Conservation (phyloP, 495 filamentous ascomycete genomes). For the Letharia lupina region DNA sequence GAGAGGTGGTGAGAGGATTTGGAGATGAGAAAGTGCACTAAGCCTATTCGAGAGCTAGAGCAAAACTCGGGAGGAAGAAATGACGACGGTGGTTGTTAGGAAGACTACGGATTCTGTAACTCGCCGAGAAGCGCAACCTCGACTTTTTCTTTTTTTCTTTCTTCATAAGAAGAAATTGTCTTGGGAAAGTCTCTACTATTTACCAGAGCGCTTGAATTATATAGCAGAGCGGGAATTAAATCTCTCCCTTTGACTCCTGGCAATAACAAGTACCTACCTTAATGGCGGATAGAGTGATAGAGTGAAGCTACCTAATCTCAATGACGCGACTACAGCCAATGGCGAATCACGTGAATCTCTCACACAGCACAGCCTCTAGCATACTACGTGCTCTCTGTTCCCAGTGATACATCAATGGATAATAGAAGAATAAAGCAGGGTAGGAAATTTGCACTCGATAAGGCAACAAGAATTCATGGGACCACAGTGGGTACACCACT, state of each 20-base stretch:
- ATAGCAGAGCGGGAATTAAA: neutral
- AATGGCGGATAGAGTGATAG: neutral
- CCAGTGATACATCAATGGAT: neutral
- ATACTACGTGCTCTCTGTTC: neutral
- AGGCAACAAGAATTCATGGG: too few species aligned
- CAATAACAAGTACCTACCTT: neutral
- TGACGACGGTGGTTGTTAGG: constrained; percentile 12
- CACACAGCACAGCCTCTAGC: too few species aligned
- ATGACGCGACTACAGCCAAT: neutral
- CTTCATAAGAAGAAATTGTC: too few species aligned
- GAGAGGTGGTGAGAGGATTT: constrained; percentile 12
- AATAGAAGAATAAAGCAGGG: too few species aligned
- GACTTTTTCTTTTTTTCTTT: too few species aligned
- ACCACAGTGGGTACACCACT: neutral
- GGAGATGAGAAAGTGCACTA: constrained; percentile 1
- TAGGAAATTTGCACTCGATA: too few species aligned
- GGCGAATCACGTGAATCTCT: neutral
- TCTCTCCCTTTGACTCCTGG: neutral
- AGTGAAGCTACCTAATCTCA: neutral
- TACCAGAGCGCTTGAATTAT: neutral
- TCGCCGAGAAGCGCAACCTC: neutral
- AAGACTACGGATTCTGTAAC: neutral
- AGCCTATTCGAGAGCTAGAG: neutral
- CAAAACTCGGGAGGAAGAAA: constrained; percentile 12
- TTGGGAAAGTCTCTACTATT: too few species aligned